A percentile compares a stretch with the other conserved stretches of the same genome.
These are phyloP conservation scores for Acanthamoeba polyphaga DNA, from an alignment of 208 protist genomes.

Conservation along the genomic window DNA sequence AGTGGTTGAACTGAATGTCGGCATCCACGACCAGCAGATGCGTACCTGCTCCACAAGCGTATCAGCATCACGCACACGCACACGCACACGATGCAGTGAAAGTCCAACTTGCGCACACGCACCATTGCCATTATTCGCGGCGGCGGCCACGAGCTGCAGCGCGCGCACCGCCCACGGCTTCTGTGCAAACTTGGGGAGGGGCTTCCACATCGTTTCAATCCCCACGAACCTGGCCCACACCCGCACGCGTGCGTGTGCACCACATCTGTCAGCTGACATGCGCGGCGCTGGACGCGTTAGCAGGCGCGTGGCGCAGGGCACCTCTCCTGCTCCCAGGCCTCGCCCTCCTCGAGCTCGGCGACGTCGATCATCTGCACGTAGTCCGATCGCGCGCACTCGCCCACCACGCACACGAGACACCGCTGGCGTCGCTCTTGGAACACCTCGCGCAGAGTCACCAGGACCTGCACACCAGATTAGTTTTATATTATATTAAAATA, in stretches of 20 bases:
- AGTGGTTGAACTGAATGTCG: slow-evolving; percentile 74
- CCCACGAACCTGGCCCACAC: slow-evolving; percentile 2
- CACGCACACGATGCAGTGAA: neutral
- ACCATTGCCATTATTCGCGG: slow-evolving; percentile 20
- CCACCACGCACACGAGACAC: slow-evolving; percentile 38
- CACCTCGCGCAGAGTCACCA: slow-evolving; percentile 65
- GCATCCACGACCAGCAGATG: slow-evolving; percentile 62
- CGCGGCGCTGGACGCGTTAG: too few species aligned
- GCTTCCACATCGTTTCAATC: slow-evolving; percentile 74
- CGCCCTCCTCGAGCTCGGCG: slow-evolving; percentile 60
- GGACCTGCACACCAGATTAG: neutral
- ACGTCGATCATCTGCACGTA: slow-evolving; percentile 34
- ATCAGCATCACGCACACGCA: neutral
- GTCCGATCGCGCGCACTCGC: slow-evolving; percentile 50
- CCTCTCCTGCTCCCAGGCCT: slow-evolving; percentile 31
- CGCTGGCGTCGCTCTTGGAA: slow-evolving; percentile 39
- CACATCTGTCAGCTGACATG: neutral
- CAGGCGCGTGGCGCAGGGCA: too few species aligned
- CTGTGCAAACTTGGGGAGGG: slow-evolving; percentile 52
- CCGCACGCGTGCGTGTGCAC: neutral
- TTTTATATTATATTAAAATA: neutral
- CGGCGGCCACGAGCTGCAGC: slow-evolving; percentile 40
- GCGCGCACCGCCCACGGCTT: slow-evolving; percentile 63
- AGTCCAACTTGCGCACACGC: neutral
- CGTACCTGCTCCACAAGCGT: neutral